phyloP scores from a whole-genome alignment of 2,329 filamentous ascomycete genomes.

The Penicillium sp. region DNA sequence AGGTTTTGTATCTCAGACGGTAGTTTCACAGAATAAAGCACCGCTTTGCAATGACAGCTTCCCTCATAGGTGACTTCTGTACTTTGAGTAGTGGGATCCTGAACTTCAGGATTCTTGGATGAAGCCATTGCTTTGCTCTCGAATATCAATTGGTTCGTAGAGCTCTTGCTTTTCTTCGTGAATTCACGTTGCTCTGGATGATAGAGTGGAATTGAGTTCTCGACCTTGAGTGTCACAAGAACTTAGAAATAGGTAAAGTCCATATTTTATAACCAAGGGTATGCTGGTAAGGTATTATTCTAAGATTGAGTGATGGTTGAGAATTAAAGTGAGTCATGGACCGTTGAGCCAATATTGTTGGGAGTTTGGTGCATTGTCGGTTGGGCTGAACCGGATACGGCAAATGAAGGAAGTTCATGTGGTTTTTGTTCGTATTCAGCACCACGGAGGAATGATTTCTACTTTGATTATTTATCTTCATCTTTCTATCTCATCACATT shows the following conservation, averaged over 20 bases:
- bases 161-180: not conserved
- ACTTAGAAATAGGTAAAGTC: not conserved
- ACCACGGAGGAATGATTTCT: not conserved
- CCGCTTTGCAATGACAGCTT: slow-evolving; percentile 5
- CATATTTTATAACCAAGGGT: not conserved
- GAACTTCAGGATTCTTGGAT: not conserved
- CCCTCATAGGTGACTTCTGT: not conserved
- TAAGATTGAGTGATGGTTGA: not conserved
- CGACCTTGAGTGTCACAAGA: not conserved
- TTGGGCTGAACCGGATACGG: not conserved
- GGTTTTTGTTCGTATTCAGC: not conserved
- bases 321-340: not conserved
- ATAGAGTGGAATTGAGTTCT: not conserved
- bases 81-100: not conserved
- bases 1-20: not conserved
- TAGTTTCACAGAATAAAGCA: not conserved
- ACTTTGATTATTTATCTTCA: not conserved
- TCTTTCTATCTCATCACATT: not conserved
- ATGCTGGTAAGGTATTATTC: not conserved
- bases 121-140: not conserved
- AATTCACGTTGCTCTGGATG: not conserved
- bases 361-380: not conserved
- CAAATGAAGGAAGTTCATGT: not conserved
- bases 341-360: slow-evolving; percentile 5
- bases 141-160: not conserved